Percentiles rank a stretch among this genome's conserved stretches.
phyloP scores from a whole-genome alignment of 106 monocot species.

The Iris macrosiphon region DNA sequence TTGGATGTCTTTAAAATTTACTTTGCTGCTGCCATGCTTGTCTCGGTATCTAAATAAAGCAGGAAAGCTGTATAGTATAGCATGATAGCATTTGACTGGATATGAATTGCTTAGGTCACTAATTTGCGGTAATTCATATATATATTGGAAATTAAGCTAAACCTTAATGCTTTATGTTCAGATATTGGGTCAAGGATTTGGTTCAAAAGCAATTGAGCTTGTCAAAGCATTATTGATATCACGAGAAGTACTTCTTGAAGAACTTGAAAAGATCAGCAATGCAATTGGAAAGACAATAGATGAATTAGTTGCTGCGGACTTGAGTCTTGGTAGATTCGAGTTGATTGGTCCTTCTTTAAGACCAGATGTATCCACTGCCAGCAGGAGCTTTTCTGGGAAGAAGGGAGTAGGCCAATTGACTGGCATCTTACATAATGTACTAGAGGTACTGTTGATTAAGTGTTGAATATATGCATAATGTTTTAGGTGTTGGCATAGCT shows the following conservation, averaged over 20 bases:
- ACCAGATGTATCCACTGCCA: slow-evolving; percentile 17
- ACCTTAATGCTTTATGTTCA: too few species aligned
- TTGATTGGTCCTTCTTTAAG: slow-evolving; percentile 20
- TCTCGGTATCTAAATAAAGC: too few species aligned
- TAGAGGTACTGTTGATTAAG: slow-evolving; percentile 40
- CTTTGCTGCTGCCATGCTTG: too few species aligned
- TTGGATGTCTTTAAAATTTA: too few species aligned
- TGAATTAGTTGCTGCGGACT: slow-evolving; percentile 50
- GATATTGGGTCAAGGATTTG: slow-evolving; percentile 40
- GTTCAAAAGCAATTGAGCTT: slow-evolving; percentile 48
- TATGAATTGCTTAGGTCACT: too few species aligned
- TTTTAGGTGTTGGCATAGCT: background rate
- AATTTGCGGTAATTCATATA: too few species aligned
- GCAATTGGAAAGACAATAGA: slow-evolving; percentile 53
- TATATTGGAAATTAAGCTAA: too few species aligned
- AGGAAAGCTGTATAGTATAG: too few species aligned
- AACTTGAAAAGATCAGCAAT: slow-evolving; percentile 60
- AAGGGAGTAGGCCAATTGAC: slow-evolving; percentile 42
- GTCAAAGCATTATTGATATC: slow-evolving; percentile 66
- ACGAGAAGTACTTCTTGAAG: slow-evolving; percentile 54
- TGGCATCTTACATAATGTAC: slow-evolving; percentile 43
- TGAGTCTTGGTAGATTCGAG: slow-evolving; percentile 50
- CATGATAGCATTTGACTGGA: too few species aligned
- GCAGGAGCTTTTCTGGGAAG: slow-evolving; percentile 12
- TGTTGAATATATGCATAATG: background rate